A percentile compares a stretch with the other conserved stretches of the same genome.
Evolutionary conservation across 805 yeast genomes (phyloP).

Genomic region (Ogataea paradorogensis): DNA sequence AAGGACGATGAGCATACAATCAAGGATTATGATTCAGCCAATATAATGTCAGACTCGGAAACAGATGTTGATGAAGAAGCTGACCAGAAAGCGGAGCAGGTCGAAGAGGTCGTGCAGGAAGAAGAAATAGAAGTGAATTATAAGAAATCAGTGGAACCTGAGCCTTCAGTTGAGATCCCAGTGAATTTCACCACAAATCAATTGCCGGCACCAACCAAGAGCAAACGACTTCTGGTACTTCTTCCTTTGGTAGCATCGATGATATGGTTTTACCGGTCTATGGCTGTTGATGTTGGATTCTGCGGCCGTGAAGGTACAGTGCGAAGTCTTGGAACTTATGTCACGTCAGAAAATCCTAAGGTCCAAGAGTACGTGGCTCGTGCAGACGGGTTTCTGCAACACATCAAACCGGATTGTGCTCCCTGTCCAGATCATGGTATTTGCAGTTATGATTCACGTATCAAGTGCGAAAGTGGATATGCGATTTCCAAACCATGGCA

Average conservation of each 20-base stretch:
- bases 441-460: constrained; percentile 58
- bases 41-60: constrained; percentile 17
- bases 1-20: constrained; percentile 22
- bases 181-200: neutral
- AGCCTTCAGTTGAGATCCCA: neutral
- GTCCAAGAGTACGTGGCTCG: constrained; percentile 17
- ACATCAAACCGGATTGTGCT: constrained; percentile 53
- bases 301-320: constrained; percentile 58
- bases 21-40: constrained; percentile 18
- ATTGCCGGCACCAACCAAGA: neutral
- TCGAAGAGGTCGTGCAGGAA: constrained; percentile 7
- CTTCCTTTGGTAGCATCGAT: constrained; percentile 18
- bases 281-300: constrained; percentile 62
- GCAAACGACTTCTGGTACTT: neutral
- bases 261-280: constrained; percentile 57
- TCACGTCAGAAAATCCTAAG: constrained; percentile 19
- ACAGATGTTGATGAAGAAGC: constrained; percentile 9
- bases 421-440: constrained; percentile 80
- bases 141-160: neutral
- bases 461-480: constrained; percentile 72
- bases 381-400: constrained; percentile 27
- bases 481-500: constrained; percentile 51
- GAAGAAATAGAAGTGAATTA: constrained; percentile 8
- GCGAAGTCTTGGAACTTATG: constrained; percentile 9
- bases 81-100: constrained; percentile 8